Conservation (phyloP, 805 yeast species). For the Sugiyamaella americana region DNA sequence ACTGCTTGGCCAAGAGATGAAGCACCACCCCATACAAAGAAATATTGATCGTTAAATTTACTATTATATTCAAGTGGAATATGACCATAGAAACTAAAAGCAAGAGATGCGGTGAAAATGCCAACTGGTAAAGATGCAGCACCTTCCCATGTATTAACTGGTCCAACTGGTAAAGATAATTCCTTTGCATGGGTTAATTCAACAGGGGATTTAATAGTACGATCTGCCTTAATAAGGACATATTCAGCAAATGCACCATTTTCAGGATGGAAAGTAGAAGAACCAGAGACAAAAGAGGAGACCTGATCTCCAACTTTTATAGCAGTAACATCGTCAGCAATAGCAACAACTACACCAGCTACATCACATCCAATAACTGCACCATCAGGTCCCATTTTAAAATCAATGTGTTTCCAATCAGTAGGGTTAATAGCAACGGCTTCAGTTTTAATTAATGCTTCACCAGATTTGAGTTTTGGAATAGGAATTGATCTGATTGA, state of each 20-base stretch:
- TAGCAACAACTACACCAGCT: slow-evolving; percentile 48
- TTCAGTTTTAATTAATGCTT: slow-evolving; percentile 44
- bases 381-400: slow-evolving; percentile 43
- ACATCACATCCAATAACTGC: slow-evolving; percentile 54
- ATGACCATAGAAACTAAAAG: slow-evolving; percentile 46
- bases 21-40: slow-evolving; percentile 41
- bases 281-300: slow-evolving; percentile 48
- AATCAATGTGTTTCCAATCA: slow-evolving; percentile 53
- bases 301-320: slow-evolving; percentile 50
- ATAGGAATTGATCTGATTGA: background rate
- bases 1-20: slow-evolving; percentile 53
- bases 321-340: slow-evolving; percentile 39
- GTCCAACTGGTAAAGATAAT: too few species aligned
- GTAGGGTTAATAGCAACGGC: slow-evolving; percentile 64
- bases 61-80: too few species aligned
- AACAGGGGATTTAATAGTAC: slow-evolving; percentile 25
- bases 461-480: slow-evolving; percentile 17
- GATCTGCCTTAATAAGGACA: slow-evolving; percentile 35
- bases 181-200: too few species aligned
- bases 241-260: slow-evolving; percentile 58
- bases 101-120: slow-evolving; percentile 30
- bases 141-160: slow-evolving; percentile 3
- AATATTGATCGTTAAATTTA: slow-evolving; percentile 15
- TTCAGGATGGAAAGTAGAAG: slow-evolving; percentile 31
- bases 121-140: slow-evolving; percentile 18